These are phyloP conservation scores for Rhodomyrtus psidioides DNA, from an alignment of 441 rosid genomes.

Conservation along the genomic window DNA sequence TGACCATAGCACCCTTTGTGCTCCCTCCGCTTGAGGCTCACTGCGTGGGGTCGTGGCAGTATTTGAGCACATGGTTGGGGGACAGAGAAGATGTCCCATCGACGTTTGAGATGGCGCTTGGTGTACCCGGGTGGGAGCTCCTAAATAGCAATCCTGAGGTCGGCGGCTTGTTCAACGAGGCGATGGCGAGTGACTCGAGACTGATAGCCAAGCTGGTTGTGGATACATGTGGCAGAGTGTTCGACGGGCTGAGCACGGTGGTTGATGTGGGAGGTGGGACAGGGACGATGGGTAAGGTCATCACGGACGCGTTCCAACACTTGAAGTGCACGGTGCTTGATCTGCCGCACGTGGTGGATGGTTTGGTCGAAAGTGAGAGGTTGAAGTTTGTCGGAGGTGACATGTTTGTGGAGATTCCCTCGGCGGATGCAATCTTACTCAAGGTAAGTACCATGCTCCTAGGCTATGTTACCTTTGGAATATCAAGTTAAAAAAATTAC, in stretches of 20 bases:
- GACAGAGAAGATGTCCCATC: background rate
- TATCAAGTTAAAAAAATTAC: background rate
- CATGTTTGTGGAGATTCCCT: too few relatives aligned
- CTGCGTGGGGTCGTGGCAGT: background rate
- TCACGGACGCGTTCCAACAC: background rate
- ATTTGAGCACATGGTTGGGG: background rate
- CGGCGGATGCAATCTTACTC: background rate
- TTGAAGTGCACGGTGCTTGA: background rate
- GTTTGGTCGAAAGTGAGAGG: too few relatives aligned
- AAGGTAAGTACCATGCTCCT: background rate
- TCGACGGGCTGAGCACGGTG: background rate
- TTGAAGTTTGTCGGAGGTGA: too few relatives aligned
- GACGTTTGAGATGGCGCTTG: background rate
- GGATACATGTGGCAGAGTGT: background rate
- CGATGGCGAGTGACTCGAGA: background rate
- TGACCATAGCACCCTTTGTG: background rate
- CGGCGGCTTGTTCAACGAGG: background rate
- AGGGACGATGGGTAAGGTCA: background rate
- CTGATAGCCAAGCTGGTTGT: background rate
- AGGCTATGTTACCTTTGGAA: background rate
- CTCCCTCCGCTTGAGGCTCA: background rate
- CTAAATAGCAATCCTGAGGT: background rate
- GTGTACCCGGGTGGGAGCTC: rapidly evolving
- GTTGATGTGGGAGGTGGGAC: background rate
- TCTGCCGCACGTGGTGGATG: too few relatives aligned